phyloP scores from a whole-genome alignment of 768 basidiomycete genomes.

The Xerocomellus amylosporus region DNA sequence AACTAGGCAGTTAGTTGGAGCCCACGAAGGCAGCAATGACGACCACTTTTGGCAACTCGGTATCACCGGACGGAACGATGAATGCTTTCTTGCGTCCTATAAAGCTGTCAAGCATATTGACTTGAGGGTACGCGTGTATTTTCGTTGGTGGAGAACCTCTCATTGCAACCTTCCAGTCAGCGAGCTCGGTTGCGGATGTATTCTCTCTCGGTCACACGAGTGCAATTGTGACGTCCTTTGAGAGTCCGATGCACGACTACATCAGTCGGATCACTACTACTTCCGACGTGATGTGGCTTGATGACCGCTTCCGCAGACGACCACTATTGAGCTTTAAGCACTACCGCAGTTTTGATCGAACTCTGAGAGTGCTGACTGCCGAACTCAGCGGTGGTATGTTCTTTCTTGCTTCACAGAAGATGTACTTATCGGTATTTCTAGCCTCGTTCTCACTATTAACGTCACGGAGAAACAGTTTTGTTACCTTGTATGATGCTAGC shows the following conservation, averaged over 20 bases:
- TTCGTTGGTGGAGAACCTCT: neutral
- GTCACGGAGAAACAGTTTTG: conserved; percentile 55
- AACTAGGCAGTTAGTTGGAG: conserved; percentile 22
- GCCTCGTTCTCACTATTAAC: conserved; percentile 54
- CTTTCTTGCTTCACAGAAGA: neutral
- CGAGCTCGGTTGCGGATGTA: conserved; percentile 27
- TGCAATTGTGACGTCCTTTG: conserved; percentile 54
- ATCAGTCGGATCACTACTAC: conserved; percentile 60
- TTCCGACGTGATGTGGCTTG: conserved; percentile 65
- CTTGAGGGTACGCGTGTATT: conserved; percentile 45
- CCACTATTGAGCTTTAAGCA: conserved; percentile 66
- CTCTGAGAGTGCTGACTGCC: conserved; percentile 45
- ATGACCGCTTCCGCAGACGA: conserved; percentile 52
- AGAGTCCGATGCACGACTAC: conserved; percentile 40
- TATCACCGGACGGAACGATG: conserved; percentile 31
- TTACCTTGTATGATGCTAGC: conserved; percentile 65
- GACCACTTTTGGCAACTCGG: conserved; percentile 56
- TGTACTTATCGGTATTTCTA: conserved; percentile 24
- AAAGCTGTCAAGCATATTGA: conserved; percentile 47
- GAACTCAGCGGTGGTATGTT: conserved; percentile 33
- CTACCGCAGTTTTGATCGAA: conserved; percentile 56
- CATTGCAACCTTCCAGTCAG: conserved; percentile 30
- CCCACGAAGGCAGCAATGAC: conserved; percentile 2
- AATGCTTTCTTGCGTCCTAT: conserved; percentile 49
- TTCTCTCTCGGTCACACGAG: conserved; percentile 34